Evolutionary conservation across 2,329 filamentous ascomycete species (phyloP).

Genomic region (Hawksworthiomyces lignivorus): DNA sequence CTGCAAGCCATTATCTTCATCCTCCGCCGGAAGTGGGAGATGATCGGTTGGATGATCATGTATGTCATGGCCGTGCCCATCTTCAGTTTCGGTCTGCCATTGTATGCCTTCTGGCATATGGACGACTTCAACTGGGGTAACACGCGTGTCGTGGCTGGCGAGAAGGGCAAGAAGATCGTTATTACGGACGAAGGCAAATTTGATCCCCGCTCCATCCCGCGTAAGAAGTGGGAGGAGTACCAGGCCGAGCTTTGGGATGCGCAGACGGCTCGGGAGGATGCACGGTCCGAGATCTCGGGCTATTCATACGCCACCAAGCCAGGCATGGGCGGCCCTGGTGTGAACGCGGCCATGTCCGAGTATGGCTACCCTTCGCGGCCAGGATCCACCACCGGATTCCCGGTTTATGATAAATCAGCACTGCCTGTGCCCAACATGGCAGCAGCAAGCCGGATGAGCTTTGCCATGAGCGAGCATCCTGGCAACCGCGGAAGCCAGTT

Average conservation of each 20-base stretch:
- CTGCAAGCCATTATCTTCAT: constrained; percentile 97
- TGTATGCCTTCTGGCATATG: constrained; percentile 99
- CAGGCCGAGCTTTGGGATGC: constrained; percentile 97
- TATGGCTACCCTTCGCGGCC: constrained; percentile 57
- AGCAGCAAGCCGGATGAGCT: constrained; percentile 57
- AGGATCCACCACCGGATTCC: constrained; percentile 44
- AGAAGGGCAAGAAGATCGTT: constrained; percentile 84
- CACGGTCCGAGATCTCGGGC: constrained; percentile 81
- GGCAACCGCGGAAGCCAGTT: constrained; percentile 54
- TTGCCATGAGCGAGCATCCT: constrained; percentile 63
- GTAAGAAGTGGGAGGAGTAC: constrained; percentile 99
- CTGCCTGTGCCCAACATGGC: constrained; percentile 42
- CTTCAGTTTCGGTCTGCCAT: constrained; percentile 80
- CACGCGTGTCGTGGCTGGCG: constrained; percentile 92
- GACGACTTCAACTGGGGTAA: constrained; percentile 99
- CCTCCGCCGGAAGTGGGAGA: constrained; percentile 93
- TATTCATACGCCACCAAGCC: constrained; percentile 90
- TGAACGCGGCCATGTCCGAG: constrained; percentile 51
- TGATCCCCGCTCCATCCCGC: constrained; percentile 82
- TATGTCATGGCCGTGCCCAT: constrained; percentile 88
- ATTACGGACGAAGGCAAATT: constrained; percentile 98
- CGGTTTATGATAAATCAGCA: constrained; percentile 42
- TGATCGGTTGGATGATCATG: constrained; percentile 98
- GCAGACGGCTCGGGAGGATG: constrained; percentile 74
- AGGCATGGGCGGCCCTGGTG: constrained; percentile 32